Evolutionary conservation across 352 stramenopile species (phyloP), one percentile per base, ranked within the genome.

Genomic region (Pythium biforme): DNA sequence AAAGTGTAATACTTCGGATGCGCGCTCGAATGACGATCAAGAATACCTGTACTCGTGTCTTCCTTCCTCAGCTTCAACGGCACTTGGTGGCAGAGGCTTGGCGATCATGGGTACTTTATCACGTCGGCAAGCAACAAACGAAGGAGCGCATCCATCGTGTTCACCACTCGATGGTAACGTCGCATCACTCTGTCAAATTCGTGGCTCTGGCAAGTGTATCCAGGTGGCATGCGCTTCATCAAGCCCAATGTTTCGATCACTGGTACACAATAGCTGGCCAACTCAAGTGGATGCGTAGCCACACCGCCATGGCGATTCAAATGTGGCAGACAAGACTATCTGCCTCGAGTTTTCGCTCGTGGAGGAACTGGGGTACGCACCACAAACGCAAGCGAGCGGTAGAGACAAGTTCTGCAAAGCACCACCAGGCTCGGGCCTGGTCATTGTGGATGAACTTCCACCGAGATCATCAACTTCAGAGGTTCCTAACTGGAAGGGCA

Each of bases 41-140:
- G 27, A 46, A 51, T 17, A 40, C 41, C 3, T 64, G 54, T 23
- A 22, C 45, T 11, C 47, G 33, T 7, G 40, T 69, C 20, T 51
- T 69, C 3, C 17, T 63, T 4, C 62, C 62, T 2, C 54, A 59
- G n/a, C 52, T 63, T 1, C 54, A 69, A 19, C 47, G 39, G 2
- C 45, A 69, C 47, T 4, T 48, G 5, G 6, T 64, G 9, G 15
- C 31, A 8, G 14, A 52, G 27, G 25, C 31, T 0, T 69, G 61
- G 61, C 17, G 17, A 1, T 23, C 34, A 10, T 68, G 54, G 62
- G 0, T 4, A 15, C 19, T 25, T 8, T 64, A 56, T 31, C 62
- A 64, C 23, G 17, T 20, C 0, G 27, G 19, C 1, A 59, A 69
- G 33, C 54, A 45, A 29, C 1, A 8, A 9, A 48, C 47, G 0